These are phyloP conservation scores for Chrysanthemum makinoi DNA, from an alignment of 129 eudicot species.

Conservation along the genomic window DNA sequence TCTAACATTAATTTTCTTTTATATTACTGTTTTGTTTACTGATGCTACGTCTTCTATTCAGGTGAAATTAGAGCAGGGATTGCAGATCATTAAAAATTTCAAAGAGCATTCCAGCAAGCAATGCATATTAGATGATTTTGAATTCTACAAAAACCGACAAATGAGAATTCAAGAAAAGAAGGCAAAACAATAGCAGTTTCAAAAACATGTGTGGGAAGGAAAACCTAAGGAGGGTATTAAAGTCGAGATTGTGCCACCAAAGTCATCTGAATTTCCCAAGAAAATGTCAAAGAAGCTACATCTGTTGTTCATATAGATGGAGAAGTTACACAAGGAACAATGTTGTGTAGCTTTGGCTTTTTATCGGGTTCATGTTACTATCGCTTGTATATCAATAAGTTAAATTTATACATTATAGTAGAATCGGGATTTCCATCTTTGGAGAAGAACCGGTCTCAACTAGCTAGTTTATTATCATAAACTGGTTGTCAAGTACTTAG, in stretches of 20 bases:
- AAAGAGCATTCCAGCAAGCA: slow-evolving; percentile 67
- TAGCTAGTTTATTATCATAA: not conserved
- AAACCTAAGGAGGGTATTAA: slow-evolving; percentile 37
- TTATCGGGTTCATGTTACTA: not conserved
- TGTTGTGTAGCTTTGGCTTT: slow-evolving; percentile 9
- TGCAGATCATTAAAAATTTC: slow-evolving; percentile 64
- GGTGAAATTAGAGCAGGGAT: slow-evolving; percentile 77
- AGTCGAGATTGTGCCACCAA: slow-evolving; percentile 32
- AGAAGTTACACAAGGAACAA: slow-evolving; percentile 25
- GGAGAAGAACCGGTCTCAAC: not conserved
- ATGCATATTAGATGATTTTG: slow-evolving; percentile 79
- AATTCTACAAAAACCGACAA: slow-evolving; percentile 74
- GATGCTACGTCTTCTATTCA: slow-evolving; percentile 2
- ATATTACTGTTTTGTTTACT: not conserved
- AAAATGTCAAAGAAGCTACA: slow-evolving; percentile 28
- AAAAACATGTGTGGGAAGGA: slow-evolving; percentile 80
- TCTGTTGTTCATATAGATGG: slow-evolving; percentile 33
- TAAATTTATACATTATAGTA: not conserved
- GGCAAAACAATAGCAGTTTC: slow-evolving; percentile 64
- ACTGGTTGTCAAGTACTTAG: not conserved
- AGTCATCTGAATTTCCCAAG: slow-evolving; percentile 33
- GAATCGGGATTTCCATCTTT: not conserved
- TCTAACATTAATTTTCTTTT: not conserved
- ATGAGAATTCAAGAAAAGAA: slow-evolving; percentile 72
- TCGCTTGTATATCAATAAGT: not conserved